Evolutionary conservation across 1,284 basidiomycete genomes (phyloP).

Genomic region (Inonotus obliquus): DNA sequence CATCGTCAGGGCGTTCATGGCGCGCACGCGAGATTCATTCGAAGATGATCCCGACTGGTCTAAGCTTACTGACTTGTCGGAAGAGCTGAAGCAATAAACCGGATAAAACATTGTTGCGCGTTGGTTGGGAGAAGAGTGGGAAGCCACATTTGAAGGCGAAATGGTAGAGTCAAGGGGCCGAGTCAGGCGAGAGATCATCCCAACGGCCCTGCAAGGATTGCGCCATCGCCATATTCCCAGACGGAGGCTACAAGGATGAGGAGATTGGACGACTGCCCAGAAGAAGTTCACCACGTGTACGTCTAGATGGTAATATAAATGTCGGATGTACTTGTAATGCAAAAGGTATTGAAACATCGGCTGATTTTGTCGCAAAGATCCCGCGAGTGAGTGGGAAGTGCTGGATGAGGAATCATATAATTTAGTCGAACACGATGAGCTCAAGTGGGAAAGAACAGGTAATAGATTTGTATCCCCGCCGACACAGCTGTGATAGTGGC

Average conservation of each 20-base stretch:
- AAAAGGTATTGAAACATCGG: conserved; percentile 12
- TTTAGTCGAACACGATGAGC: background rate
- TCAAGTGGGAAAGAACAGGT: background rate
- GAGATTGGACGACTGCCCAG: conserved; percentile 3
- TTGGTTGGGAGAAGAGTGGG: background rate
- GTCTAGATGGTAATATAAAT: conserved; percentile 5
- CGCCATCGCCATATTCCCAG: conserved; percentile 7
- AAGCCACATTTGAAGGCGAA: background rate
- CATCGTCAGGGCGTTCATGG: conserved; percentile 85
- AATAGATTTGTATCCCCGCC: background rate
- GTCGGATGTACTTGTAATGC: conserved; percentile 1
- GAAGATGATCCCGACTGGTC: conserved; percentile 86
- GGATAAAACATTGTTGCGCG: background rate
- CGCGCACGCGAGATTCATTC: conserved; percentile 68
- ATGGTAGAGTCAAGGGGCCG: background rate
- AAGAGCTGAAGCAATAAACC: conserved; percentile 38
- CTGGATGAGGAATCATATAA: background rate
- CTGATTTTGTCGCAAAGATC: background rate
- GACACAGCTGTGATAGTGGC: background rate
- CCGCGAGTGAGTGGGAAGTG: background rate
- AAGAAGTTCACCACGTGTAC: conserved; percentile 13
- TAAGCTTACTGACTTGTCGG: conserved; percentile 54
- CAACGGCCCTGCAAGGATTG: conserved; percentile 3
- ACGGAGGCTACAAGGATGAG: background rate
- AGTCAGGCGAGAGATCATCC: background rate